Conservation (phyloP, 192 early-diverging fungal genomes). For the Coemansia sp. region DNA sequence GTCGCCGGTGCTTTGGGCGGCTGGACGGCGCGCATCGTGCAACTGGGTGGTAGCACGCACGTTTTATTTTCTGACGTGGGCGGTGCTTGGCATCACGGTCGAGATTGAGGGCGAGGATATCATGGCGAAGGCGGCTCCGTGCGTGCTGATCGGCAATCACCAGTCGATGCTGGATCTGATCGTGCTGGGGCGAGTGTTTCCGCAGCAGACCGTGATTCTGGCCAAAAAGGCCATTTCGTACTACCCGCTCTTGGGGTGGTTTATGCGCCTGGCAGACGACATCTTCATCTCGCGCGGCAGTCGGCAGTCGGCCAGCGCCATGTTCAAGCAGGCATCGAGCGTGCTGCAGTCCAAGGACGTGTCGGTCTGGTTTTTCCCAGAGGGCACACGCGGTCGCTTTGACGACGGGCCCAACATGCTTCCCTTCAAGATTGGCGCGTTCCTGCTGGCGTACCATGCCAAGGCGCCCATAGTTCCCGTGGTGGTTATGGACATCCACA, state of each 20-base stretch:
- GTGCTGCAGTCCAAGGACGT: constrained; percentile 74
- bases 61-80: constrained; percentile 54
- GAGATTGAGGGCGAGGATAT: constrained; percentile 63
- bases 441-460: constrained; percentile 89
- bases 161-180: constrained; percentile 80
- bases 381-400: constrained; percentile 85
- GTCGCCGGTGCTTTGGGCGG: constrained; percentile 56
- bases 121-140: constrained; percentile 50
- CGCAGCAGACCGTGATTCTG: constrained; percentile 64
- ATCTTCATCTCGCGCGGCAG: constrained; percentile 92
- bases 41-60: constrained; percentile 65
- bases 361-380: constrained; percentile 87
- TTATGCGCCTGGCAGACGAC: constrained; percentile 69
- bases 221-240: constrained; percentile 73
- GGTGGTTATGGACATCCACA: constrained; percentile 68
- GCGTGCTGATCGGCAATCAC: constrained; percentile 78
- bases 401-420: constrained; percentile 60
- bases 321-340: constrained; percentile 71
- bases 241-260: constrained; percentile 76
- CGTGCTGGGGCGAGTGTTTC: constrained; percentile 68
- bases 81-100: constrained; percentile 58
- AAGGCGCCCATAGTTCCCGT: constrained; percentile 85
- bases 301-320: constrained; percentile 74
- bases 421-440: constrained; percentile 95
- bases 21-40: constrained; percentile 57